Evolutionary conservation across 805 yeast species (phyloP), one percentile per base, ranked within the genome.

Genomic region (Lipomyces kockii): DNA sequence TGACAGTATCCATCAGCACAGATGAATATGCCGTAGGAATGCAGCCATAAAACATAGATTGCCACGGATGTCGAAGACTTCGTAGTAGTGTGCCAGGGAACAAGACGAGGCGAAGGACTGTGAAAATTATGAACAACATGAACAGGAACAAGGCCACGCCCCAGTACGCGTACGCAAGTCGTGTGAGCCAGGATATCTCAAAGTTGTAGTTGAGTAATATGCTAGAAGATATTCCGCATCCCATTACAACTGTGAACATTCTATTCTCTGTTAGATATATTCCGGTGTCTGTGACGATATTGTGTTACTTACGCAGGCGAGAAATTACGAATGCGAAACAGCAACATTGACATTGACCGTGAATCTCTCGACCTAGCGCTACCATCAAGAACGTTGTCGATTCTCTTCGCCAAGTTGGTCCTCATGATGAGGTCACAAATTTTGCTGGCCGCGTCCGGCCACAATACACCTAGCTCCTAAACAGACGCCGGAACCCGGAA

Each of bases 171-270:
- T 85, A 79, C 1, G 91, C 89, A 63, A 87, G 80, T 1, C 83
- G 75, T 56, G 78, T 73, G 43, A 89, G 79, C 92, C 92, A 88
- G 8, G 79, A 76, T 0, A 87, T 83, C 1, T 82, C 83, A 74
- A 85, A 89, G 0, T 97, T 92, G 76, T 89, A 92, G 39, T 80
- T 76, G 76, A 86, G 84, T 49, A 92, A 80, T 3, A 91, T 79
- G 52, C 84, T 76, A 3, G 90, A 80, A 0, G 91, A 80, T 52
- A 92, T 89, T 1, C 97, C 97, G 2, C 88, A 84, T 1, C 97
- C 97, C 97, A 92, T 92, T n/a, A 87, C 84, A 59, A 86, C 81
- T 29, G 89, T 88, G 78, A 88, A 91, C 83, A 87, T 87, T 52
- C 73, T 70, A 51, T 1, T n/a, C n/a, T 14, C 17, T 2, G 34